Base-by-base conservation (phyloP, 164 flowering plant genomes). In the Platanus orientalis region DNA sequence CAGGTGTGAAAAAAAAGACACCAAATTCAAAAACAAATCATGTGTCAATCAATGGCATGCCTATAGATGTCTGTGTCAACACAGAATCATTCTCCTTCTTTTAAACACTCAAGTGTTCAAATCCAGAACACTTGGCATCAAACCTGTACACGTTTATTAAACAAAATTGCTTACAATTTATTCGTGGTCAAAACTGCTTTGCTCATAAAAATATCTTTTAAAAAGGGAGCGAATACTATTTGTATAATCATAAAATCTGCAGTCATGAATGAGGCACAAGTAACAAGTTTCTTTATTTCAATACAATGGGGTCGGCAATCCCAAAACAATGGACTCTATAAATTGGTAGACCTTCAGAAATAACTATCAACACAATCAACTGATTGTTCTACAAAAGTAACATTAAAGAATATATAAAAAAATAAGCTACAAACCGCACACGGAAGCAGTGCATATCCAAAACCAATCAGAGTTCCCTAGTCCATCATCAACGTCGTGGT, bases 401-500 rank as follows among this genome's bases (percentile, higher is more conserved):
- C 34, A 34, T n/a, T 34, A 36, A 49, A 20, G 7, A 24, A 62
- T 42, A 58, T 25, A 58, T 58, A 40, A 9, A n/a, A n/a, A n/a
- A 54, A 58, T 11, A 50, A 51, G 36, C 34, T 39, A 56, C 56
- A 45, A 45, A 27, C 24, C 14, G 60, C 17, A 54, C 39, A n/a
- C n/a, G 20, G 29, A 28, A 48, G 51, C 36, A 54, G 42, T 7
- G 40, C 30, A 44, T 17, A 32, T 61, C 57, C 36, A 48, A 57
- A 1, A 32, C 36, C 7, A 27, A 25, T 16, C 27, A 20, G 24
- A 26, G 4, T n/a, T 32, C 11, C 45, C 40, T 48, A 20, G 6
- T 39, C 3, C 2, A 23, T 42, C 58, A 65, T 83, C 83, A 84
- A 63, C 63, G 6, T 42, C 72, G 73, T 24, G 96, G 88, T 71